A percentile compares a stretch with the other conserved stretches of the same genome.
Evolutionary conservation across 140 eudicot species (phyloP).

Genomic region (Stevia rebaudiana): DNA sequence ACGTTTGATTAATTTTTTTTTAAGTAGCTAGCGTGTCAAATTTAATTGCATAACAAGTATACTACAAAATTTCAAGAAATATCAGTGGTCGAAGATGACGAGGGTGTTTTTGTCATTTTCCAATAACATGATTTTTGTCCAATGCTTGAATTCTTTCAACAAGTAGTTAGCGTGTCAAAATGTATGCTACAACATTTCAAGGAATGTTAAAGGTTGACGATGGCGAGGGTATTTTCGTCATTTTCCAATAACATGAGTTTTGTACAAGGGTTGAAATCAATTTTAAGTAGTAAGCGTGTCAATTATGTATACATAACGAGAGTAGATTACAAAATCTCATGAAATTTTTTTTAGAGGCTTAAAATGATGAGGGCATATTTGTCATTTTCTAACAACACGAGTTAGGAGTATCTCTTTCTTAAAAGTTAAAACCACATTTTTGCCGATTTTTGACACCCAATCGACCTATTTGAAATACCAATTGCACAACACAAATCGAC

Average conservation of each 20-base stretch:
- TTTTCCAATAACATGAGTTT: too few relatives aligned
- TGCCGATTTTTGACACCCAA: neutral
- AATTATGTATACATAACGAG: neutral
- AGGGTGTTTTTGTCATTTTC: neutral
- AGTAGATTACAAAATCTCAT: neutral
- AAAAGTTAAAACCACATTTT: neutral
- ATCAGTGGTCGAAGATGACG: neutral
- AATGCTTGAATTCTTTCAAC: too few relatives aligned
- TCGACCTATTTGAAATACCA: neutral
- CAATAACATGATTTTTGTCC: too few relatives aligned
- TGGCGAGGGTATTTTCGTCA: too few relatives aligned
- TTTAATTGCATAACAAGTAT: neutral
- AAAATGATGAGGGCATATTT: neutral
- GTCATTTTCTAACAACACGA: neutral
- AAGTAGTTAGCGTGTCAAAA: too few relatives aligned
- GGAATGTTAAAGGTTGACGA: too few relatives aligned
- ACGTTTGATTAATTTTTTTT: neutral
- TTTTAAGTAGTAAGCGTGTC: neutral
- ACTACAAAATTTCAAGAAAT: neutral
- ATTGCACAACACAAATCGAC: neutral
- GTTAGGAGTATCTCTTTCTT: neutral
- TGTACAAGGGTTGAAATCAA: too few relatives aligned
- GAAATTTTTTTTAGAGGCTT: neutral
- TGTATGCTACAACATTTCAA: too few relatives aligned
- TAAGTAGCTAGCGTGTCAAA: neutral